These are phyloP conservation scores for Basipetospora chlamydospora DNA, from an alignment of 2,329 filamentous ascomycete genomes.

Conservation along the genomic window DNA sequence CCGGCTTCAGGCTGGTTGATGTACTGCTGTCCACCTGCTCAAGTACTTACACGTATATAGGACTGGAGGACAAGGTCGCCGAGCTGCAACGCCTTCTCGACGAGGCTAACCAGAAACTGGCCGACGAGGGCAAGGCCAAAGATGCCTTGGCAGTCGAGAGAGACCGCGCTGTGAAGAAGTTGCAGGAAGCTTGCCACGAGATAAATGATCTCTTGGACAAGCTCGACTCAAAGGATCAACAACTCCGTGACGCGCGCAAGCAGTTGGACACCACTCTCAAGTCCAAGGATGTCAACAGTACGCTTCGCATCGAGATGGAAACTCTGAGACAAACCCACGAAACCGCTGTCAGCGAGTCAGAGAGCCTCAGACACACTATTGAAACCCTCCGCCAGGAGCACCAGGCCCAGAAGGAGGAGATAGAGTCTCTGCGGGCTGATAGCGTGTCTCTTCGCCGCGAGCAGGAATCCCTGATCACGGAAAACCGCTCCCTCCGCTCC, in stretches of 20 bases:
- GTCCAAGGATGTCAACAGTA: slow-evolving; percentile 22
- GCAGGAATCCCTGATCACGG: slow-evolving; percentile 25
- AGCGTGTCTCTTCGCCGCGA: slow-evolving; percentile 26
- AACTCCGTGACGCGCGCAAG: slow-evolving; percentile 25
- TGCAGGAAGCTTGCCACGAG: slow-evolving; percentile 45
- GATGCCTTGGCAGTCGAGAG: slow-evolving; percentile 49
- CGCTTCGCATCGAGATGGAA: slow-evolving; percentile 25
- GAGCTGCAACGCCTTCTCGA: slow-evolving; percentile 47
- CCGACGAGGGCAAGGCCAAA: slow-evolving; percentile 47
- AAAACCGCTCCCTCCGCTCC: slow-evolving; percentile 29
- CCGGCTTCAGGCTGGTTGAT: no score
- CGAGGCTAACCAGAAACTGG: slow-evolving; percentile 45
- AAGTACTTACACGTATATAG: no score
- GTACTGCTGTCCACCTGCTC: neutral
- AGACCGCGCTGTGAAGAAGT: slow-evolving; percentile 48
- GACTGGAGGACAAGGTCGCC: slow-evolving; percentile 43
- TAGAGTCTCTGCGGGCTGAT: slow-evolving; percentile 25
- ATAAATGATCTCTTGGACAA: slow-evolving; percentile 34
- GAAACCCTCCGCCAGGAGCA: slow-evolving; percentile 21
- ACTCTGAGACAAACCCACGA: slow-evolving; percentile 21
- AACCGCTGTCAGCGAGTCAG: slow-evolving; percentile 23
- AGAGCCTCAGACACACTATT: slow-evolving; percentile 25
- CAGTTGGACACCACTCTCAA: slow-evolving; percentile 26
- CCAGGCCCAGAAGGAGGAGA: slow-evolving; percentile 22
- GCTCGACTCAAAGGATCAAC: slow-evolving; percentile 24